Evolutionary conservation across 192 early-diverging fungal species (phyloP), one percentile per base, ranked within the genome.

Genomic region (Backusella luteola): DNA sequence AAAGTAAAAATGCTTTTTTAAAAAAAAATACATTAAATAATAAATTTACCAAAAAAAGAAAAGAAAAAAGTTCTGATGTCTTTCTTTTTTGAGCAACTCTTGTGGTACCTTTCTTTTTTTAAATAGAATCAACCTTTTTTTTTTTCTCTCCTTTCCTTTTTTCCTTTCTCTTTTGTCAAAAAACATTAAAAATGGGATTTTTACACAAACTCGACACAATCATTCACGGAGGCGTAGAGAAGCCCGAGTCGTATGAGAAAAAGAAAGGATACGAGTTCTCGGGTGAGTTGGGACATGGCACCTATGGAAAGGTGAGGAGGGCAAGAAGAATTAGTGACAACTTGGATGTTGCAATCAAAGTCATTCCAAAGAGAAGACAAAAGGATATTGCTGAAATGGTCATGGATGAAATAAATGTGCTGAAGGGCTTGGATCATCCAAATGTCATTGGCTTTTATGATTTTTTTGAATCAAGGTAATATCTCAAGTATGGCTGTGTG

Each of bases 401-500:
- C 11, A 76, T 91, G 63, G 93, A 94, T 81, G 97, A 98, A 83
- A 96, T 98, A 81, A 87, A 94, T 32, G 92, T 97, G 29, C 85
- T 98, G 80, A 87, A 90, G 69, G 88, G 88, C 69, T 80, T 98
- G 52, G 88, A 93, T 77, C 96, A 97, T 87, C 92, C 89, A 32
- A 92, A 97, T 87, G 93, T 98, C 69, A 93, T 97, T 71, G 90
- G 93, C 29, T 90, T 95, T 75, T 87, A 90, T 82, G 94, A 95
- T 82, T 94, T 84, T 90, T 94, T 78, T 79, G 87, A 84, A 69
- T 83, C 81, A 21, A 70, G 81, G 81, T 83, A 74, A 23, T 3
- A 32, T 32, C 32, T 32, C 32, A 32, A 26, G 9, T 29, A 29
- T 26, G 56, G 7, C 0, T 56, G 53, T 12, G 52, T 56, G 52